A percentile compares a stretch with the other conserved stretches of the same genome.
phyloP scores from a whole-genome alignment of 805 yeast genomes.

The Brettanomyces custersianus region DNA sequence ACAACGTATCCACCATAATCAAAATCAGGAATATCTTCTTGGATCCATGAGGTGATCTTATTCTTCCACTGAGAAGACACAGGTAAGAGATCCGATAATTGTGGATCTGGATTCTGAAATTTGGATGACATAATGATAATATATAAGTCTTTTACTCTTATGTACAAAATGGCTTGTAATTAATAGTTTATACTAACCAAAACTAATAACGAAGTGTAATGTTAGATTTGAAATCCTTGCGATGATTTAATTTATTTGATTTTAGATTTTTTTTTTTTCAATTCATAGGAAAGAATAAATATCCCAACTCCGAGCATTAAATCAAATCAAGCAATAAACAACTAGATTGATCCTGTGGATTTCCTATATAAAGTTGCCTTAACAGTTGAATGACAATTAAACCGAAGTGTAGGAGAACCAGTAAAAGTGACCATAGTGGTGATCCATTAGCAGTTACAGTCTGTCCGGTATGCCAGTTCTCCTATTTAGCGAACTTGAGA shows the following conservation, averaged over 20 bases:
- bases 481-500: conserved; percentile 32
- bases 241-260: too few relatives aligned
- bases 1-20: conserved; percentile 95
- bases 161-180: too few relatives aligned
- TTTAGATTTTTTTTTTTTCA: too few relatives aligned
- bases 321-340: too few relatives aligned
- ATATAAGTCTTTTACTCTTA: not conserved
- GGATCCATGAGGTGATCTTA: conserved; percentile 63
- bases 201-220: too few relatives aligned
- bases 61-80: conserved; percentile 73
- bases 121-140: not conserved
- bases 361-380: too few relatives aligned
- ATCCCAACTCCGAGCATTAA: too few relatives aligned
- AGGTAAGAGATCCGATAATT: conserved; percentile 54
- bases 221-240: not conserved
- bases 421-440: not conserved
- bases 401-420: not conserved
- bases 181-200: not conserved
- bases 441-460: too few relatives aligned
- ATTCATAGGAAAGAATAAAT: too few relatives aligned
- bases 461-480: conserved; percentile 47
- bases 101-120: conserved; percentile 24
- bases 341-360: too few relatives aligned
- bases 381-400: not conserved
- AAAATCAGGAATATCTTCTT: conserved; percentile 88